phyloP scores from a whole-genome alignment of 257 asterid species.

The Pogostemon cablin region DNA sequence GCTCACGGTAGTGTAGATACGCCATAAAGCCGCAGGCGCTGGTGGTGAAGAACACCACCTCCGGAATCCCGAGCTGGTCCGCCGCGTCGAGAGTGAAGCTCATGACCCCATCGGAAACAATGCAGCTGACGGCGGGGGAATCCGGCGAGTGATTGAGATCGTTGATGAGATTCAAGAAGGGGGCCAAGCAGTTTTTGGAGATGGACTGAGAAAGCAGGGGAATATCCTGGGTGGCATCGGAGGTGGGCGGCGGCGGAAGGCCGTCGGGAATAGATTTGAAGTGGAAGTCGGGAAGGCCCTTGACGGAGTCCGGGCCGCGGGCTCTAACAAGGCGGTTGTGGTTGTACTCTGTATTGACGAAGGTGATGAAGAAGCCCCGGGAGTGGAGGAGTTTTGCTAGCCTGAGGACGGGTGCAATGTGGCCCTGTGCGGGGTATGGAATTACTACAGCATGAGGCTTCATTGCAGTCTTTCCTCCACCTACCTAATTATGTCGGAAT shows the following conservation, averaged over 20 bases:
- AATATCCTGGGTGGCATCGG: slow-evolving; percentile 47
- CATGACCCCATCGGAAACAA: slow-evolving; percentile 54
- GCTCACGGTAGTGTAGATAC: slow-evolving; percentile 38
- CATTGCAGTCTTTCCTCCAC: slow-evolving; percentile 11
- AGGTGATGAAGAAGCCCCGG: slow-evolving; percentile 51
- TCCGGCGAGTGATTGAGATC: slow-evolving; percentile 36
- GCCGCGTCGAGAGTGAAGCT: slow-evolving; percentile 51
- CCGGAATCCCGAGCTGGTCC: slow-evolving; percentile 44
- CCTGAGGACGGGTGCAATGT: slow-evolving; percentile 46
- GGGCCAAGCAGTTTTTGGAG: slow-evolving; percentile 31
- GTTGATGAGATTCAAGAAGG: slow-evolving; percentile 42
- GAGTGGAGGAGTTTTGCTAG: slow-evolving; percentile 49
- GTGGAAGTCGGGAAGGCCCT: slow-evolving; percentile 43
- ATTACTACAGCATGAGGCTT: slow-evolving; percentile 50
- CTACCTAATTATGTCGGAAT: neutral
- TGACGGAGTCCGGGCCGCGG: slow-evolving; percentile 43
- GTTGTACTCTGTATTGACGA: slow-evolving; percentile 57
- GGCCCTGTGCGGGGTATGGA: slow-evolving; percentile 62
- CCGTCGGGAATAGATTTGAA: slow-evolving; percentile 57
- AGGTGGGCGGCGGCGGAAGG: slow-evolving; percentile 43
- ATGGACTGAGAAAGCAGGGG: slow-evolving; percentile 42
- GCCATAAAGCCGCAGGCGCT: slow-evolving; percentile 53
- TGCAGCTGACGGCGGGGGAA: slow-evolving; percentile 42
- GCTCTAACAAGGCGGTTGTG: slow-evolving; percentile 43
- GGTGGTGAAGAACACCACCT: slow-evolving; percentile 41